Evolutionary conservation across 371 early-diverging fungal species (phyloP).

Genomic region (Mortierella sp.): DNA sequence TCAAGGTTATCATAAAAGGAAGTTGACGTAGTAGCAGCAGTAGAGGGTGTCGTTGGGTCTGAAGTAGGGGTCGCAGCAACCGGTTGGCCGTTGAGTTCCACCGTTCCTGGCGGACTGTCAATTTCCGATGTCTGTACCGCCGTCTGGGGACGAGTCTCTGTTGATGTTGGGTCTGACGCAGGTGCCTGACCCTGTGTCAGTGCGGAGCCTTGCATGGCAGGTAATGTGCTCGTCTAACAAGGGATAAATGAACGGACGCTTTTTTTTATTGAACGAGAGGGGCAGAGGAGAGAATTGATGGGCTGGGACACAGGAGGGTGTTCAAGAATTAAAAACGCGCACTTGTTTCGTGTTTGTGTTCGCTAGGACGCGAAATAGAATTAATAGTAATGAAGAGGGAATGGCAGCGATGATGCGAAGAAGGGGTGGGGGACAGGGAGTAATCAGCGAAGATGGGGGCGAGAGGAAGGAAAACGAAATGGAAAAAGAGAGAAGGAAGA

Average conservation of each 20-base stretch:
- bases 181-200: not conserved
- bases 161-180: not conserved
- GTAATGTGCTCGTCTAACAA: conserved; percentile 6
- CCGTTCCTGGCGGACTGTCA: not conserved
- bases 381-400: conserved; percentile 1
- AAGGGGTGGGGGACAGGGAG: not conserved
- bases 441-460: not conserved
- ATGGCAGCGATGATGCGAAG: not conserved
- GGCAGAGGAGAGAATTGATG: conserved; percentile 1
- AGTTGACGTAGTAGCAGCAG: not conserved
- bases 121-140: not conserved
- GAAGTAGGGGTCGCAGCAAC: too few relatives aligned
- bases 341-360: not conserved
- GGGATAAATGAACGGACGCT: not conserved
- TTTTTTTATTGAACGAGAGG: conserved; percentile 1
- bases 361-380: not conserved
- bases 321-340: not conserved
- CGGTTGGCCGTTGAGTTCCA: too few relatives aligned
- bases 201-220: conserved; percentile 6
- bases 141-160: not conserved
- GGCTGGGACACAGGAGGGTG: not conserved
- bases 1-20: conserved; percentile 21
- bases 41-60: too few relatives aligned
- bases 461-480: conserved; percentile 1
- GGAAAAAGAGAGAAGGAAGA: conserved; percentile 1